phyloP scores from a whole-genome alignment of 805 yeast species.

The Huiozyma naganishii region DNA sequence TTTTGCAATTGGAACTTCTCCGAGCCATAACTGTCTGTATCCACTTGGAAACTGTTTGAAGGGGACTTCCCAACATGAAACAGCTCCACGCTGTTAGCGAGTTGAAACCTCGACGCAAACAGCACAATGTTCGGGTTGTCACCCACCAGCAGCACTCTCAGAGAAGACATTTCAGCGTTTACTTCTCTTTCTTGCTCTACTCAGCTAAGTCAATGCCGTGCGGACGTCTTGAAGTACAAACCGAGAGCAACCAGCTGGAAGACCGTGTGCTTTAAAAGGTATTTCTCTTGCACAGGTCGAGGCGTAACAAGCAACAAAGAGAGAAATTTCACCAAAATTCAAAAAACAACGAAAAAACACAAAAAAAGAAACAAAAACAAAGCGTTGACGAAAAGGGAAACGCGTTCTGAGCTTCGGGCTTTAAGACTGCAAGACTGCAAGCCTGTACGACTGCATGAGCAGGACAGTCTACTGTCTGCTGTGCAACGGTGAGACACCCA shows the following conservation, averaged over 20 bases:
- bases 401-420: not conserved
- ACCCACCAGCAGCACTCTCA: conserved; percentile 24
- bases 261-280: not conserved
- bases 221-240: no score
- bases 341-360: not conserved
- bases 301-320: not conserved
- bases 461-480: not conserved
- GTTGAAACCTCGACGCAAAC: conserved; percentile 25
- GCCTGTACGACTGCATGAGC: not conserved
- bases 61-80: conserved; percentile 17
- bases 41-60: conserved; percentile 14
- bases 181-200: not conserved
- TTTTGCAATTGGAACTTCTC: conserved; percentile 16
- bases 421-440: no score
- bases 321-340: not conserved
- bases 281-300: not conserved
- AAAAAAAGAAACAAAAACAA: not conserved
- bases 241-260: not conserved
- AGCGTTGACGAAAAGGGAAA: no score
- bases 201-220: no score
- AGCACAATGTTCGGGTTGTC: conserved; percentile 23
- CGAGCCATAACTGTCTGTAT: conserved; percentile 20
- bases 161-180: conserved; percentile 9
- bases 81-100: conserved; percentile 28
- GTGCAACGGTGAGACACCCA: no score